Base-by-base conservation (phyloP, 225 moss, liverwort and hornwort genomes). In the Neckera pumila region DNA sequence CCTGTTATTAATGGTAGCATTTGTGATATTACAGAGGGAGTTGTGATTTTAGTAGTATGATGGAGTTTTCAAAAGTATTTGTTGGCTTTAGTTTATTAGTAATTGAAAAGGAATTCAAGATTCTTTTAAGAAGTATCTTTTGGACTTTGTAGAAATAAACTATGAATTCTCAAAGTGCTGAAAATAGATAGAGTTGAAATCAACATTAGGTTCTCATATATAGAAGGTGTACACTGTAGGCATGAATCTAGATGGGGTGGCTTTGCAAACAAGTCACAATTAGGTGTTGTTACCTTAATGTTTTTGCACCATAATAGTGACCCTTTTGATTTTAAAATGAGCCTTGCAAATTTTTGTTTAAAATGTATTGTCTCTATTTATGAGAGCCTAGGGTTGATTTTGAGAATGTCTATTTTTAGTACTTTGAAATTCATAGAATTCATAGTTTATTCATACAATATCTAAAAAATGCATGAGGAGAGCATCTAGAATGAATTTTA, bases 181-280 rank as follows among this genome's bases (percentile, higher is more conserved):
- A 34, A 76, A 76, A 53, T 19, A 34, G 2, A 33, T 51, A 13
- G 33, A 19, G 0, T 19, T 51, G 1, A 51, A 33, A 51, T 73
- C 0, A 3, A 1, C 5, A 9, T 1, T 42, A 42, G 0, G 23
- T 1, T 42, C 9, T 71, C 9, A 26, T 74, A 4, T 70, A 6
- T 72, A 1, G 3, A 45, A 10, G 9, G 28, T 73, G 30, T 45
- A 47, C 17, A 28, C 28, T 73, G 28, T 45, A 45, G 28, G 43
- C 10, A 9, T 1, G 1, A 72, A 72, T 72, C 4, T 72, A 9
- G 45, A 73, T 17, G 28, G 3, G 6, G 28, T 0, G 4, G 3
- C 45, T 45, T 6, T 73, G 30, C 30, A 45, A 45, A 28, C 11
- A 28, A 2, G 11, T 17, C 10, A 73, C 72, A 38, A 72, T 16